These are phyloP conservation scores for Podochytrium sp. DNA, from an alignment of 192 early-diverging fungal genomes.

Conservation along the genomic window DNA sequence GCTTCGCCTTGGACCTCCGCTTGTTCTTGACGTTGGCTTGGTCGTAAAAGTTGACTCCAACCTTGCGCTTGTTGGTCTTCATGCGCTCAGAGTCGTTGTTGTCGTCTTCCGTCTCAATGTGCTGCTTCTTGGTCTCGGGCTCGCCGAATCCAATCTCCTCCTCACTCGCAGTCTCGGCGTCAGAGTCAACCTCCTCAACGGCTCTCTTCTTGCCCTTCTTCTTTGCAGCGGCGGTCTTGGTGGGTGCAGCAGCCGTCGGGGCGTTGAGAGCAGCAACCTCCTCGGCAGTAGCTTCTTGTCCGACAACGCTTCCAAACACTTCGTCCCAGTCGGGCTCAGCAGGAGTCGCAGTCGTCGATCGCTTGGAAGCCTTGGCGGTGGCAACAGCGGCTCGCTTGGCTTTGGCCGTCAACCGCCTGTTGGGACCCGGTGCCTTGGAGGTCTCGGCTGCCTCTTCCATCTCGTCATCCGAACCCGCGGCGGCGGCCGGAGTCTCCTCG, in stretches of 20 bases:
- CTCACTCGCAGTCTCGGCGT: conserved; percentile 28
- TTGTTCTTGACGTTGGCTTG: conserved; percentile 95
- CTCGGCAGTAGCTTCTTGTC: conserved; percentile 54
- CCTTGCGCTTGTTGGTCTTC: conserved; percentile 92
- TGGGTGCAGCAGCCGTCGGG: background rate
- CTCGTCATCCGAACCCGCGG: conserved; percentile 42
- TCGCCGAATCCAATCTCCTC: conserved; percentile 32
- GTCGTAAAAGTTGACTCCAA: conserved; percentile 89
- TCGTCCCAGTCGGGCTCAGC: conserved; percentile 79
- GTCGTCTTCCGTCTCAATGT: background rate
- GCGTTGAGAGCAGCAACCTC: conserved; percentile 33
- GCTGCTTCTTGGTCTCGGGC: background rate
- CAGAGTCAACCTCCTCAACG: conserved; percentile 26
- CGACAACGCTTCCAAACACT: conserved; percentile 82
- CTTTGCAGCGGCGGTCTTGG: conserved; percentile 49
- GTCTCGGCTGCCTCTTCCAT: conserved; percentile 27
- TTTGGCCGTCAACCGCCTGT: conserved; percentile 23
- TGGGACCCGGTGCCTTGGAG: background rate
- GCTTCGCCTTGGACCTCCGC: conserved; percentile 73
- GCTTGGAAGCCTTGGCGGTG: background rate
- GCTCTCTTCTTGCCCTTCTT: conserved; percentile 43
- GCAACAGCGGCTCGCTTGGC: conserved; percentile 42
- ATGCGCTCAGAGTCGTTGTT: conserved; percentile 52
- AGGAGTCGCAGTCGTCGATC: conserved; percentile 42
- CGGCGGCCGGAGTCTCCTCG: conserved; percentile 50